These are phyloP conservation scores for Meira nashicola DNA, from an alignment of 1,284 basidiomycete species.

Conservation along the genomic window DNA sequence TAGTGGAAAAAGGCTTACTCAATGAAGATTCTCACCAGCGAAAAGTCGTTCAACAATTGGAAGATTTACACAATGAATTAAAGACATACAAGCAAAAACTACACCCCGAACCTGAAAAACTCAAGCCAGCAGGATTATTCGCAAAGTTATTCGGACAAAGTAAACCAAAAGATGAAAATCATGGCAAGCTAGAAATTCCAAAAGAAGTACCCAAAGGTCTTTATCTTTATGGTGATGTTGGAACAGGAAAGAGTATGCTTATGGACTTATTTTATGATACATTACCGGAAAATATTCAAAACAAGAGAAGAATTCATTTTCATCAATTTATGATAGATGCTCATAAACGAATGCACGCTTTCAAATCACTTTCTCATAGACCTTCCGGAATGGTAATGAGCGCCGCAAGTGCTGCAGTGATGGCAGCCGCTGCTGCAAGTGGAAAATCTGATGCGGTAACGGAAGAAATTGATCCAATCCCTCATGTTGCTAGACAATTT, in stretches of 20 bases:
- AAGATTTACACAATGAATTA: constrained; percentile 72
- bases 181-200: constrained; percentile 41
- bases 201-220: constrained; percentile 73
- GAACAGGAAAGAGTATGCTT: constrained; percentile 88
- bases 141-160: constrained; percentile 19
- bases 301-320: constrained; percentile 86
- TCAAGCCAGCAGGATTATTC: constrained; percentile 12
- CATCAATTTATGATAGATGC: constrained; percentile 91
- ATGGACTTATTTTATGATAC: constrained; percentile 95
- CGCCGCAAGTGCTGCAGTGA: constrained; percentile 15
- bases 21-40: constrained; percentile 77
- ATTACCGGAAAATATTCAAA: constrained; percentile 67
- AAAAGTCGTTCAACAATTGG: constrained; percentile 73
- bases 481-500: constrained; percentile 81
- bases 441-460: constrained; percentile 1
- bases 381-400: constrained; percentile 48
- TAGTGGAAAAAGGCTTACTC: constrained; percentile 69
- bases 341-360: constrained; percentile 81
- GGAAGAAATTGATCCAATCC: constrained; percentile 69
- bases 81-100: constrained; percentile 59
- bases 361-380: constrained; percentile 45
- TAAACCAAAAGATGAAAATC: constrained; percentile 11
- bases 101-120: constrained; percentile 34
- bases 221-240: constrained; percentile 96
- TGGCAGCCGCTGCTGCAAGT: constrained; percentile 5